Base-by-base conservation (phyloP, 371 early-diverging fungal species). In the Rhizopus microsporus region DNA sequence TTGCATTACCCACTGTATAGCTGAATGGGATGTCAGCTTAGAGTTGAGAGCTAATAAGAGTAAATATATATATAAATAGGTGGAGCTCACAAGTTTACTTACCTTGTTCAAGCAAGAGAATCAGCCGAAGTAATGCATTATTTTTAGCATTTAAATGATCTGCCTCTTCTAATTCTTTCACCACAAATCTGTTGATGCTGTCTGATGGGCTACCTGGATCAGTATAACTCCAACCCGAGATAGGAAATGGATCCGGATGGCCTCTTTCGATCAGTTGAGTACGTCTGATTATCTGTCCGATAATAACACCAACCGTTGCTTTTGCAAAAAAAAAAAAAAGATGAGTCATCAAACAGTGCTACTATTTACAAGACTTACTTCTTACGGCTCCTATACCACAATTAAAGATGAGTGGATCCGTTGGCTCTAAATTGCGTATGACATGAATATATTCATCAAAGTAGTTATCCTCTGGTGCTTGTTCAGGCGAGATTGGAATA, bases 341-440 rank as follows among this genome's bases (percentile, higher is more conserved):
- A 23, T 62, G 42, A 50, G 39, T 40, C n/a, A 0, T 13, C 12
- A 15, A 1, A 38, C 7, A 51, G 2, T 7, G 8, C 9, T 7
- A 30, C 32, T 12, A 32, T 4, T 46, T 12, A 31, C 10, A 16
- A 2, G 12, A 73, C 84, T 67, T 82, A 83, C 86, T 89, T 59
- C 90, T 58, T 8, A 88, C 88, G 29, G 78, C 84, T 1, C 90
- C 90, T 72, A 88, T 85, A 29, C 90, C 90, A 56, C 90, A 89
- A 49, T 85, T 86, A 57, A 89, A 86, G n/a, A 89, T 81, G 5
- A 88, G 68, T 3, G 86, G 76, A 53, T 84, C 88, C 0, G 72
- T 69, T 4, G 74, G 72, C n/a, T 68, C 65, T n/a, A 77, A 44
- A 0, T 35, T 56, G 31, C 74, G 72, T 53, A 89, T 80, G 15